phyloP scores from a whole-genome alignment of 139 green algal genomes.

The Yamagishiella unicocca region DNA sequence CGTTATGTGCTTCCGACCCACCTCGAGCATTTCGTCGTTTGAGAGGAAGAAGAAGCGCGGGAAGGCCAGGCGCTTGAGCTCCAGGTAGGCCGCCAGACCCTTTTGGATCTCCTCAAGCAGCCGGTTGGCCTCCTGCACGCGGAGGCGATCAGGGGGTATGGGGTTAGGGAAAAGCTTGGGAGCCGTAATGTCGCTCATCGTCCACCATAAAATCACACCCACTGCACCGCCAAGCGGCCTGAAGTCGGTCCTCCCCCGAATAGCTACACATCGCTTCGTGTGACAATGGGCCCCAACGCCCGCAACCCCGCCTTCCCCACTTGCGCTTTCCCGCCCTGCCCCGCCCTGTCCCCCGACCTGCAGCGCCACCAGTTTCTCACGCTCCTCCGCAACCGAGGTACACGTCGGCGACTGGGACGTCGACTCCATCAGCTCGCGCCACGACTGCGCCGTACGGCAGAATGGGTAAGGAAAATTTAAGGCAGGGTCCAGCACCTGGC shows the following conservation, averaged over 20 bases:
- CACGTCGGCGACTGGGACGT: constrained; percentile 22
- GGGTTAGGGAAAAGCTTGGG: not conserved
- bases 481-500: too few relatives aligned
- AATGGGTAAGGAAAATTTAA: not conserved
- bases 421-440: constrained; percentile 80
- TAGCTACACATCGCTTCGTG: too few relatives aligned
- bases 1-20: too few relatives aligned
- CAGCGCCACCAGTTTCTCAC: constrained; percentile 59
- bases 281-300: too few relatives aligned
- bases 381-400: constrained; percentile 11
- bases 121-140: constrained; percentile 70
- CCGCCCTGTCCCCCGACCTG: constrained; percentile 10
- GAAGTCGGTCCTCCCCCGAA: too few relatives aligned
- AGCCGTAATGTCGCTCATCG: too few relatives aligned
- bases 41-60: constrained; percentile 88
- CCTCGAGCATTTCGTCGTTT: constrained; percentile 89
- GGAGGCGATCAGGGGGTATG: not conserved
- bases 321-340: not conserved
- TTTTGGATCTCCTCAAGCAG: constrained; percentile 65
- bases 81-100: constrained; percentile 86
- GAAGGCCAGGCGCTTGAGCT: constrained; percentile 88
- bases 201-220: too few relatives aligned
- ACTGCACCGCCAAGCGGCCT: too few relatives aligned
- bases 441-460: constrained; percentile 58
- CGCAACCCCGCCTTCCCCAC: not conserved